Conservation (phyloP, 257 asterid genomes). For the Solanum stenotomum region DNA sequence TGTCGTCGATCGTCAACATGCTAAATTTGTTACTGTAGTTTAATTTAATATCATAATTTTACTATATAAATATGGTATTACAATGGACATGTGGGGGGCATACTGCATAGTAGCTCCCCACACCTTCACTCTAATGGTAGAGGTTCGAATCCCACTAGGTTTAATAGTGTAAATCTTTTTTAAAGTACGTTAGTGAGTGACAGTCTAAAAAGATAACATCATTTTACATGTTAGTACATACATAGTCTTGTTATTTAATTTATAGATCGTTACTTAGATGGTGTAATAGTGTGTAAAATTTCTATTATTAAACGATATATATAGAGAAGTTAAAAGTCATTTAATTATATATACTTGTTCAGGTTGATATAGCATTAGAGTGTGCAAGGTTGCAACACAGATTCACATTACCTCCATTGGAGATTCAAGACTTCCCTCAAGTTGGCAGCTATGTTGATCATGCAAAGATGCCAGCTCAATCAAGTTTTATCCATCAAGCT, state of each 20-base stretch:
- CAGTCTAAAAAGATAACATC: background rate
- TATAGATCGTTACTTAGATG: background rate
- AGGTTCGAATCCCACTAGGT: background rate
- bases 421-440: conserved; percentile 53
- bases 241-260: background rate
- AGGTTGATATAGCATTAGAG: conserved; percentile 86
- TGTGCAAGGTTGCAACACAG: conserved; percentile 86
- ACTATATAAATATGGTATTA: too few species aligned
- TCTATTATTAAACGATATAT: background rate
- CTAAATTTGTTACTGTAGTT: too few species aligned
- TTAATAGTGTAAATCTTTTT: background rate
- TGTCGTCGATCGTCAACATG: background rate
- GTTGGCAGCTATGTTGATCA: conserved; percentile 18
- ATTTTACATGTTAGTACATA: background rate
- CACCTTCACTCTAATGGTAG: background rate
- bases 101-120: background rate
- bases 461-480: conserved; percentile 9
- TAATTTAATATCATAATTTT: background rate
- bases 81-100: background rate
- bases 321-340: background rate
- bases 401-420: conserved; percentile 59
- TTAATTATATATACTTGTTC: background rate
- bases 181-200: too few species aligned
- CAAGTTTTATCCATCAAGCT: conserved; percentile 19
- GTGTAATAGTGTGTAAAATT: background rate